These are phyloP conservation scores for Globisporangium irregulare DNA, from an alignment of 352 stramenopile species.

Conservation along the genomic window DNA sequence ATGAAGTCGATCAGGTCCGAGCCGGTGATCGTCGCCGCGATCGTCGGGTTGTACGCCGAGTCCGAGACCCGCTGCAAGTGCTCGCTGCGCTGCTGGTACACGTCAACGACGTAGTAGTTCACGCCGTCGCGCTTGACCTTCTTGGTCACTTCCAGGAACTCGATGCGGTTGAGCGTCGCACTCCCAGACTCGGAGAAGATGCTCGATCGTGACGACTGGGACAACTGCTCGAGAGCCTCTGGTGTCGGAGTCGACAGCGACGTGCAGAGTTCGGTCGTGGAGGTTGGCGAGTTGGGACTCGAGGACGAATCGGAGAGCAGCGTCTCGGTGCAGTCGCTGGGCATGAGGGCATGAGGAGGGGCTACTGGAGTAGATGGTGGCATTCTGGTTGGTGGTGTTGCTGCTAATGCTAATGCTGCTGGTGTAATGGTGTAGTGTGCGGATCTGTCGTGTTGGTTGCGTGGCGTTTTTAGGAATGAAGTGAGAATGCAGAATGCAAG, in stretches of 20 bases:
- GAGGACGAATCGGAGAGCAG: neutral
- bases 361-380: neutral
- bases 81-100: conserved; percentile 16
- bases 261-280: neutral
- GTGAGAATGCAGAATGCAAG: neutral
- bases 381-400: neutral
- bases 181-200: neutral
- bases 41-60: neutral
- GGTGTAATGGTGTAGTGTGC: neutral
- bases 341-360: neutral
- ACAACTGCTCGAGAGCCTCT: neutral
- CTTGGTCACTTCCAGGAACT: conserved; percentile 18
- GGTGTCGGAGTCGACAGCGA: neutral
- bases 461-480: neutral
- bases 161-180: conserved; percentile 10
- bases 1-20: conserved; percentile 5
- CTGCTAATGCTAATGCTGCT: neutral
- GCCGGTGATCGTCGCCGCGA: conserved; percentile 1
- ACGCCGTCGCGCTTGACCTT: conserved; percentile 18
- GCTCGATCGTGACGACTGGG: neutral
- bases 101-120: conserved; percentile 19
- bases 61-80: neutral
- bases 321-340: conserved; percentile 1
- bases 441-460: neutral
- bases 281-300: neutral